phyloP scores from a whole-genome alignment of 148 eudicot genomes.

The Linanthus parryae region DNA sequence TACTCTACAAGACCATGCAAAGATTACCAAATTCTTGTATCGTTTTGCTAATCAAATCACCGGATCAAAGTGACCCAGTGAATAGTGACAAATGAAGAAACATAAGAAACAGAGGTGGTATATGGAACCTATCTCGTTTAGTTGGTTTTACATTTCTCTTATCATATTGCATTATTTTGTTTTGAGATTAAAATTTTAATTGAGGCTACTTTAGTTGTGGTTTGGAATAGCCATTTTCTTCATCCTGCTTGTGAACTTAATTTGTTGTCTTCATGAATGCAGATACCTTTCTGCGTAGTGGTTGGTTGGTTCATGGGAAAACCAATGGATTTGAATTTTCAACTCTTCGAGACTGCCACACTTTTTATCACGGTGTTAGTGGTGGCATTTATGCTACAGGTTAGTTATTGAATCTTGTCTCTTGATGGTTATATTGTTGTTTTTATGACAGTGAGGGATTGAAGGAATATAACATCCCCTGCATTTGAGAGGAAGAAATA shows the following conservation, averaged over 20 bases:
- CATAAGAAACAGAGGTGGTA: too few relatives aligned
- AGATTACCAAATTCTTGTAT: too few relatives aligned
- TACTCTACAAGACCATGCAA: too few relatives aligned
- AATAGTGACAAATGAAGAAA: too few relatives aligned
- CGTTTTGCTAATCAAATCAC: too few relatives aligned
- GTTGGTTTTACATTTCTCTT: not conserved
- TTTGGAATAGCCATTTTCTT: not conserved
- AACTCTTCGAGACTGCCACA: constrained; percentile 90
- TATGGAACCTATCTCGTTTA: not conserved
- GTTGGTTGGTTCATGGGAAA: constrained; percentile 91
- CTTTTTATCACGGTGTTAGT: constrained; percentile 90
- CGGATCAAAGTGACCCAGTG: too few relatives aligned
- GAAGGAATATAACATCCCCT: too few relatives aligned
- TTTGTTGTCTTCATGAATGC: constrained; percentile 27
- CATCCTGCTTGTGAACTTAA: constrained; percentile 7
- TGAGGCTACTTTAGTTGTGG: not conserved
- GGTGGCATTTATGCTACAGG: constrained; percentile 98
- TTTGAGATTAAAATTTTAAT: not conserved
- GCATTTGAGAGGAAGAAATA: too few relatives aligned
- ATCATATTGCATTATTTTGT: not conserved
- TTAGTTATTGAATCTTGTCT: constrained; percentile 17
- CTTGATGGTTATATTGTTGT: not conserved
- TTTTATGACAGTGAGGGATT: not conserved
- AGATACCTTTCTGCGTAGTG: constrained; percentile 96
- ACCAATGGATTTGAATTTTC: constrained; percentile 94